Base-by-base conservation (phyloP, 208 protist species). In the Acanthamoeba polyphaga region DNA sequence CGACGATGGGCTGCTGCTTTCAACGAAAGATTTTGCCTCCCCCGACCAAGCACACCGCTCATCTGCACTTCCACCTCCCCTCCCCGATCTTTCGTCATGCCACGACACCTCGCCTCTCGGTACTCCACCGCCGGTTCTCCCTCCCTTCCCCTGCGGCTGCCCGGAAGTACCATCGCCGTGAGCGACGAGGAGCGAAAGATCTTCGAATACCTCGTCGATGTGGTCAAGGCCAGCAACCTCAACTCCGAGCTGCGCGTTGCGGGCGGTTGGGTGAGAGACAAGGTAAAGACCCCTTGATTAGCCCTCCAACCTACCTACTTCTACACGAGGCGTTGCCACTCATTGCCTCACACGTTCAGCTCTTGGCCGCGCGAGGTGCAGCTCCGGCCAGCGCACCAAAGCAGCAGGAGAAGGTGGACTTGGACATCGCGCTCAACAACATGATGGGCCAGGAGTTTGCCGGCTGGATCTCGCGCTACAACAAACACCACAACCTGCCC, bases 241-340 rank as follows among this genome's bases (percentile, higher is more conserved):
- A 51, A 51, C 9, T 27, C 78, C 5, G 53, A 43, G 34, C 46
- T 98, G 51, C 85, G 98, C 34, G 98, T 98, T 49, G 98, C 98
- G n/a, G 98, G 99, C 53, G 99, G 99, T 24, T 99, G 99, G 99
- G 99, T 99, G n/a, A 97, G 99, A 12, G 99, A 99, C 96, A 99
- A 99, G 95, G 96, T 97, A 62, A 13, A 8, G 12, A 0, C n/a
- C 17, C 29, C 2, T 43, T 53, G 10, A 46, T 8, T 74, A 29
- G 68, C n/a, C 12, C 38, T 43, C 38, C 38, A 43, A 43, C 38
- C 38, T 43, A 43, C 38, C 13, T 55, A 15, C 38, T 43, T 43
- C 38, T 4, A 43, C 38, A 43, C 68, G 24, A 4, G 68, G 22
- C 12, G 68, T 29, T 74, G 22, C 2, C 8, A 55, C 51, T 58